Evolutionary conservation across 768 basidiomycete genomes (phyloP), one percentile per base, ranked within the genome.

Genomic region (Macrolepiota fuliginosa): DNA sequence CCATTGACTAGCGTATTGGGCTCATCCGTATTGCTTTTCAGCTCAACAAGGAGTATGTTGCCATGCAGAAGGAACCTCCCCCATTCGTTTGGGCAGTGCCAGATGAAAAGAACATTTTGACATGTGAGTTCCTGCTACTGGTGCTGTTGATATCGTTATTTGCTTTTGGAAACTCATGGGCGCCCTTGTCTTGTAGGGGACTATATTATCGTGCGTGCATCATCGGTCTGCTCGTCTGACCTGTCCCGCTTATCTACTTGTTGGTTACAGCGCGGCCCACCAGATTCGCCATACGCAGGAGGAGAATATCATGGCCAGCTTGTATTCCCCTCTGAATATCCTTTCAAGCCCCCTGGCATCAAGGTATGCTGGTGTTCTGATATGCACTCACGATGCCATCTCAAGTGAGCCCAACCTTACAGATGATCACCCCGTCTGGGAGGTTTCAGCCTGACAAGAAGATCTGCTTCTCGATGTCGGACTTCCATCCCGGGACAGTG

Each of bases 401-500:
- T 58, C 51, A 60, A 56, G 17, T 36, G 32, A 39, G 55, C 42
- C 50, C 52, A 7, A 39, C 47, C 5, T 32, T 10, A 51, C n/a
- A 95, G 93, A 93, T 95, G 92, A 83, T 88, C 67, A 95, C 94
- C 13, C 94, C 94, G 0, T 92, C 91, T 4, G 94, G 94, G 19
- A 86, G 94, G 62, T 96, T 96, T 75, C 86, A 91, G 66, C 91
- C 92, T 22, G 92, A 94, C 80, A 88, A 87, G 77, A 97, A 95
- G 82, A 97, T 98, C 58, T 98, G 96, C 72, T 96, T 97, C 77
- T 96, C 94, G 24, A 97, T 98, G 94, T 94, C 93, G 3, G 93
- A 95, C 73, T 95, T 94, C 70, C 94, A 95, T 69, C 92, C 94
- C 0, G 92, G 92, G 63, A 84, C 91, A 12, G 92, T 93, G 67